Base-by-base conservation (phyloP, 1,139 yeast genomes). In the Suhomyces bribrorum region DNA sequence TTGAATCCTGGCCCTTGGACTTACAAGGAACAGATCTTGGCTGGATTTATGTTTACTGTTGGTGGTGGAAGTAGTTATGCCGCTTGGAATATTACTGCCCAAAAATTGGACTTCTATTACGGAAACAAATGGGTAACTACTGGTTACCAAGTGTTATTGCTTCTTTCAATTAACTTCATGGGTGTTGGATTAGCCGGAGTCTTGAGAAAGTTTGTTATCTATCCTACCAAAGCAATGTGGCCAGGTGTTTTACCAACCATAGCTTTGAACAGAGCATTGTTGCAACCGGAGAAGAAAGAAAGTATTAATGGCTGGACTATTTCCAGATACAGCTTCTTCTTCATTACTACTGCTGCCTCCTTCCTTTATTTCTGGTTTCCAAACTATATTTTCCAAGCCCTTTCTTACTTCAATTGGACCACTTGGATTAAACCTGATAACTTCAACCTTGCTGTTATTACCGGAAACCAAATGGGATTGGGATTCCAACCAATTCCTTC, bases 401-500 rank as follows among this genome's bases (percentile, higher is more conserved):
- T 66, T 7, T 62, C 69, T 2, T 49, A 52, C 2, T 64, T 66
- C 45, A 64, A 64, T 43, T 66, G 72, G 71, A 56, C 66, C 44
- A 62, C 67, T 6, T 66, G 72, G 73, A 60, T 66, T 32, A 46
- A 47, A 6, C 71, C 71, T 22, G 42, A 51, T 17, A 62, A 62
- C 27, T 48, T 75, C 47, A 69, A 72, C 40, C 57, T 82, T 34
- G 83, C 80, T 7, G 62, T 66, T 7, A 62, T 82, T 28, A 77
- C 82, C 2, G 88, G 87, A 3, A 56, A 70, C 3, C 49, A 53
- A 9, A 40, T 52, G 15, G 86, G 86, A 13, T 53, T 79, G 11
- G 85, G 85, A 1, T 48, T 79, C 35, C 78, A 79, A 49, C 86
- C 85, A 11, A 49, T 73, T 36, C 56, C 81, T 1, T 49, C 77